phyloP scores from a whole-genome alignment of 2,329 filamentous ascomycete species.

The Verticillium dahliae region DNA sequence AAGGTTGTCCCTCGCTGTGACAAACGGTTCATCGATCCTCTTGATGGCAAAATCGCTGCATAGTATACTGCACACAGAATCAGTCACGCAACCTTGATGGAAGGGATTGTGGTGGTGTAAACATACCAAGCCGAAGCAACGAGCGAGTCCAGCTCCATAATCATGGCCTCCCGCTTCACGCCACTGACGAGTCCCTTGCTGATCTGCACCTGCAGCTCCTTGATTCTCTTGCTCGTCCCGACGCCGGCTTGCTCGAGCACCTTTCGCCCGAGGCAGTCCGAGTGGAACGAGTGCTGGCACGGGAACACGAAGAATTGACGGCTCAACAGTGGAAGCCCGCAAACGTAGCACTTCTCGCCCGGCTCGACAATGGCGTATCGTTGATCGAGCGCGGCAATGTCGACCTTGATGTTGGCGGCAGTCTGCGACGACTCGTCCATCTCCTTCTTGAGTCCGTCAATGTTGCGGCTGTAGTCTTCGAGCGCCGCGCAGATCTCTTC shows the following conservation, averaged over 20 bases:
- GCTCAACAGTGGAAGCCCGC: conserved; percentile 76
- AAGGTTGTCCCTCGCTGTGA: conserved; percentile 63
- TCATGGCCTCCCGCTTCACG: conserved; percentile 69
- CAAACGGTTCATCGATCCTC: conserved; percentile 88
- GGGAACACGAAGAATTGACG: conserved; percentile 97
- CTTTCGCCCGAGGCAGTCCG: conserved; percentile 81
- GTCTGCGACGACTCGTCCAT: conserved; percentile 94
- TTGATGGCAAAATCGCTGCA: conserved; percentile 95
- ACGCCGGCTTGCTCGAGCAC: conserved; percentile 77
- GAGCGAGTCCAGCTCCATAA: conserved; percentile 84
- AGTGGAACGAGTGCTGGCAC: conserved; percentile 96
- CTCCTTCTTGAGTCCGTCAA: conserved; percentile 80
- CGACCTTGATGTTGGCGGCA: conserved; percentile 81
- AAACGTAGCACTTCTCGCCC: conserved; percentile 88
- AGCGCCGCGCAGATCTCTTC: conserved; percentile 93
- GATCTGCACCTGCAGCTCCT: conserved; percentile 78
- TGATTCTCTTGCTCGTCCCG: conserved; percentile 71
- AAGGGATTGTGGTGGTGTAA: neutral
- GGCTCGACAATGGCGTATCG: conserved; percentile 96
- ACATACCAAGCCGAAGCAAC: conserved; percentile 82
- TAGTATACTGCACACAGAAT: conserved; percentile 58
- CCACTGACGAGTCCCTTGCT: conserved; percentile 67
- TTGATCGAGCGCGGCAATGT: conserved; percentile 78
- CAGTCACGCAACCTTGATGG: neutral
- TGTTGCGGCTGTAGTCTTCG: conserved; percentile 87